Evolutionary conservation across 768 basidiomycete species (phyloP), one percentile per base, ranked within the genome.

Genomic region (Thelephora aurantiotincta): DNA sequence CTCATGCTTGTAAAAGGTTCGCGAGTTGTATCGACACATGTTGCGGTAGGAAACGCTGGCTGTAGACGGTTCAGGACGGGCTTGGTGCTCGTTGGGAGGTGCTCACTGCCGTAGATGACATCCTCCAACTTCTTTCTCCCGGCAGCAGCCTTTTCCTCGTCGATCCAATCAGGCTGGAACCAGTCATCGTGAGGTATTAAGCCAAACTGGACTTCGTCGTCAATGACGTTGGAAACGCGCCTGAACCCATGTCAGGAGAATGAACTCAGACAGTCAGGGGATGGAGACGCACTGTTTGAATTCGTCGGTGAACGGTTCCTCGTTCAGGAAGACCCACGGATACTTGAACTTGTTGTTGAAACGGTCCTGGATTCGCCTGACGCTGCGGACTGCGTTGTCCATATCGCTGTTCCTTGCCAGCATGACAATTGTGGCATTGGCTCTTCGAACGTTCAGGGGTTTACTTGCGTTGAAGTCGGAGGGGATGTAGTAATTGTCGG

Each of bases 311-410:
- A 94, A 94, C 0, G 77, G 74, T 52, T 76, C 74, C 44, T 96
- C 91, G 59, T 94, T 94, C 50, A 97, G 67, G 64, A 96, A 84
- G 20, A 90, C 80, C 62, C 86, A 96, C 3, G 89, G 87, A 57
- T 96, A 94, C 18, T 73, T 70, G 54, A 76, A 84, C 51, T 71
- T 74, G 38, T 69, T 66, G 63, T 97, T 97, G 67, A 96, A 96
- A 35, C 83, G 69, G 58, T 88, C 82, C 65, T 98, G 94, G 65
- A 90, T 64, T 60, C 83, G 74, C 52, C 73, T 73, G 54, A 91
- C 78, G 52, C 80, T 82, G 35, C 65, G 63, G 46, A 83, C 63
- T 38, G 80, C 73, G 14, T 72, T 70, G n/a, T 70, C 52, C 6
- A 81, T 53, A 50, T 87, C 83, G 30, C 65, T 63, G 57, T 86